These are phyloP conservation scores for Neurospora discreta DNA, from an alignment of 495 filamentous ascomycete genomes.

Conservation along the genomic window DNA sequence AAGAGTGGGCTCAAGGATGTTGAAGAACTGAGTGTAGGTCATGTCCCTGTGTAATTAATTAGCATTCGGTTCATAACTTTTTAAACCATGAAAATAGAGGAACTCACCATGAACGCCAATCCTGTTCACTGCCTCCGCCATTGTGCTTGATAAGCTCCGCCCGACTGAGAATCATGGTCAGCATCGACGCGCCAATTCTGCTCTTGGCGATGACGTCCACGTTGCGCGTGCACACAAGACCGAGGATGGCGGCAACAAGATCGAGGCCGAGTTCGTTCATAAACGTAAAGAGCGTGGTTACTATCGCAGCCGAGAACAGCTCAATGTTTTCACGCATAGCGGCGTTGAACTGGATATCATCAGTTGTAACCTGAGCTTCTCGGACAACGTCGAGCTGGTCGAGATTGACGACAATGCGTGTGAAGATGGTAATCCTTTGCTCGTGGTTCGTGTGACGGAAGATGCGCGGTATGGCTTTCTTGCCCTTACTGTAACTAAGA, in stretches of 20 bases:
- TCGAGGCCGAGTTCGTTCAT: slow-evolving; percentile 83
- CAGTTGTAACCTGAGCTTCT: slow-evolving; percentile 54
- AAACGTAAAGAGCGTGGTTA: slow-evolving; percentile 78
- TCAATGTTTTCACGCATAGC: slow-evolving; percentile 82
- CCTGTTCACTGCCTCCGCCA: slow-evolving; percentile 52
- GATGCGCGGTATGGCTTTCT: slow-evolving; percentile 86
- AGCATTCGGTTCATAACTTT: neutral
- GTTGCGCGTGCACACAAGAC: slow-evolving; percentile 73
- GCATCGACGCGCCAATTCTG: slow-evolving; percentile 72
- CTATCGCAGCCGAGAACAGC: slow-evolving; percentile 74
- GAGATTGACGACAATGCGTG: slow-evolving; percentile 90
- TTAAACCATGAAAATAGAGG: neutral
- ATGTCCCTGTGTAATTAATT: slow-evolving; percentile 28
- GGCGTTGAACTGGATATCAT: slow-evolving; percentile 55
- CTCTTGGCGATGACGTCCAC: slow-evolving; percentile 68
- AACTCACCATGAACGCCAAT: slow-evolving; percentile 73
- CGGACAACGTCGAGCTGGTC: slow-evolving; percentile 85
- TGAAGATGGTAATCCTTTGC: slow-evolving; percentile 86
- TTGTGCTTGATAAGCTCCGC: slow-evolving; percentile 86
- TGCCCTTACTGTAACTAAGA: slow-evolving; percentile 88
- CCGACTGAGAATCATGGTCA: slow-evolving; percentile 90
- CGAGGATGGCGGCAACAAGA: slow-evolving; percentile 80
- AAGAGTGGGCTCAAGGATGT: slow-evolving; percentile 70
- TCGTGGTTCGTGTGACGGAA: slow-evolving; percentile 88
- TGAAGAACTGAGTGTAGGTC: slow-evolving; percentile 78